Percentiles rank a stretch among this genome's conserved stretches.
phyloP scores from a whole-genome alignment of 148 eudicot genomes.

The Vaccinium corymbosum region DNA sequence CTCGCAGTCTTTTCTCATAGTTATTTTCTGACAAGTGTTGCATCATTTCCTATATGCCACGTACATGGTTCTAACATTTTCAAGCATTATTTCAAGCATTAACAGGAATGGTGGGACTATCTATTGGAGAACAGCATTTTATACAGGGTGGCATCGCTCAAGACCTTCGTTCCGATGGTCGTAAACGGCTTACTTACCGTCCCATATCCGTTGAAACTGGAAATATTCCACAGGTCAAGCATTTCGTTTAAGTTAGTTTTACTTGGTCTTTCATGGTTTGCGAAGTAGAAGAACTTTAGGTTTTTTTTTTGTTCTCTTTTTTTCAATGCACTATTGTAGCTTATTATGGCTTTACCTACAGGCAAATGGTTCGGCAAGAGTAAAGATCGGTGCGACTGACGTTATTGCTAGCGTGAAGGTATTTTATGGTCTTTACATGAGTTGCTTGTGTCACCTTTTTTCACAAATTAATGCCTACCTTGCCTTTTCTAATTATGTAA shows the following conservation, averaged over 20 bases:
- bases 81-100: neutral
- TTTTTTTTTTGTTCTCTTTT: neutral
- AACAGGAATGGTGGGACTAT: conserved; percentile 74
- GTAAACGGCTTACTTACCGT: conserved; percentile 62
- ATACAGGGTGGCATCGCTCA: conserved; percentile 88
- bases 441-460: neutral
- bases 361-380: conserved; percentile 98
- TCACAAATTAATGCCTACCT: neutral
- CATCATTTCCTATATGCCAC: neutral
- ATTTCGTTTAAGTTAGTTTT: neutral
- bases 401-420: conserved; percentile 96
- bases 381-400: conserved; percentile 76
- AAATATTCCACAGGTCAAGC: conserved; percentile 74
- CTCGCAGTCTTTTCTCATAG: neutral
- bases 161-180: conserved; percentile 92
- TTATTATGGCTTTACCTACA: conserved; percentile 27
- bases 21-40: neutral
- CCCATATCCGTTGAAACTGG: conserved; percentile 67
- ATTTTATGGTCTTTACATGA: neutral
- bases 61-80: conserved; percentile 10
- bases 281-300: neutral
- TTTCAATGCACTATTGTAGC: neutral
- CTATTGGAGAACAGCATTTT: conserved; percentile 72
- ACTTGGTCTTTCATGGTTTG: neutral
- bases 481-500: neutral